Evolutionary conservation across 2,329 filamentous ascomycete species (phyloP), one percentile per base, ranked within the genome.

Genomic region (Colletotrichum endophyticum): DNA sequence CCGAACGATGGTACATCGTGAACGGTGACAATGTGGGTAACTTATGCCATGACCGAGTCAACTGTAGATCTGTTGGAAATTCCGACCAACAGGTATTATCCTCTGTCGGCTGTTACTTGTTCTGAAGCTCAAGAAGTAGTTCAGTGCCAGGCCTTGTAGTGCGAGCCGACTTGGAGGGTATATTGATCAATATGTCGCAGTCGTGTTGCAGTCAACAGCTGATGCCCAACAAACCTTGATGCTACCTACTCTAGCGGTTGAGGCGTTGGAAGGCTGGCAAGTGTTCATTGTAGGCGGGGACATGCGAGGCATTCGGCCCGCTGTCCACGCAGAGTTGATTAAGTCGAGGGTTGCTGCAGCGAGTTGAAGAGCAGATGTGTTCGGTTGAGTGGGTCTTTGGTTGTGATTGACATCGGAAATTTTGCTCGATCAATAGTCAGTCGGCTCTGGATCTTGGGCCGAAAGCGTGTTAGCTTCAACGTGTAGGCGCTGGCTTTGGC

Each of bases 401-500:
- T 25, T n/a, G 25, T 62, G 27, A 19, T 44, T 39, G 25, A 34
- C 19, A 49, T 62, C 6, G 73, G 73, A 62, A 63, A 70, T 30
- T 73, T 68, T 59, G 44, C 44, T 30, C 15, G 34, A 73, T 76
- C 70, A 69, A 68, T 73, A 76, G 56, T 27, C 22, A 59, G 56
- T 59, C 64, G 59, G 34, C 62, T 44, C 68, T 62, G 53, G 70
- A 57, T 73, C 28, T 59, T 16, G 56, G 53, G 39, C 70, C 64
- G 44, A 34, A 32, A 36, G 12, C 39, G 63, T 32, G 28, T 30
- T 62, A 57, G 70, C 57, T 64, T 32, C 63, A 68, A 76, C 28
- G 36, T 67, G 53, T 39, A 28, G 66, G 64, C 64, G 73, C 49
- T 66, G 49, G 34, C 34, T 44, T 57, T 64, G 61, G 49, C 22